Base-by-base conservation (phyloP, 208 protist species). In the Acanthamoeba sp. region DNA sequence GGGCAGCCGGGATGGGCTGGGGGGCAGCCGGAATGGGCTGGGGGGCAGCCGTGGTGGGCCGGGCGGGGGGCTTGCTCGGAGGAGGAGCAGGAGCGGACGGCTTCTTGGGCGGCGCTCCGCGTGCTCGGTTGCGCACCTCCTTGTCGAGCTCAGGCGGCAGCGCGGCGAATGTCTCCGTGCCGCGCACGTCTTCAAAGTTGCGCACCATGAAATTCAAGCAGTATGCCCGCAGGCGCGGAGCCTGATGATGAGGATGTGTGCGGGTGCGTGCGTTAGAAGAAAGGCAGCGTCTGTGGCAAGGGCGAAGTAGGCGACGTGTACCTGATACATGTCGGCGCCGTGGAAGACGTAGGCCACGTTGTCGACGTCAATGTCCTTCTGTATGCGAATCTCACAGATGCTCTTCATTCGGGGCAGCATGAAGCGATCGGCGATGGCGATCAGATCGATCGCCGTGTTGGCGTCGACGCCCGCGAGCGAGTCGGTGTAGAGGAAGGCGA, bases 351-450 rank as follows among this genome's bases (percentile, higher is more conserved):
- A 80, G 38, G 36, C 32, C 38, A 80, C 71, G 24, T 80, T 80
- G 18, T 80, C 71, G 14, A 36, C 27, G 32, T 80, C 71, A 32
- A 80, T 29, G 20, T 80, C 71, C 38, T 45, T 38, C 9, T 80
- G 71, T 5, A 80, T 38, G 71, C 71, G 38, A 6, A 80, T 32
- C 38, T 80, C 71, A 22, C 71, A 80, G 71, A 80, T 38, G 38
- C 71, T 20, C 38, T 80, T 80, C 71, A 80, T 80, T 9, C 71
- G 71, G 22, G 71, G 71, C 71, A 80, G 34, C 71, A 80, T 80
- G 34, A 80, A 80, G 29, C 40, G 71, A 32, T 80, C 71, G 36
- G 71, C 71, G 22, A 80, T 32, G 7, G 36, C 71, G 71, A 80
- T 32, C 16, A 80, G 71, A 32, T 80, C 71, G 32, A 80, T 80